phyloP scores from a whole-genome alignment of 139 green algal species.

The Chlorella sp. region DNA sequence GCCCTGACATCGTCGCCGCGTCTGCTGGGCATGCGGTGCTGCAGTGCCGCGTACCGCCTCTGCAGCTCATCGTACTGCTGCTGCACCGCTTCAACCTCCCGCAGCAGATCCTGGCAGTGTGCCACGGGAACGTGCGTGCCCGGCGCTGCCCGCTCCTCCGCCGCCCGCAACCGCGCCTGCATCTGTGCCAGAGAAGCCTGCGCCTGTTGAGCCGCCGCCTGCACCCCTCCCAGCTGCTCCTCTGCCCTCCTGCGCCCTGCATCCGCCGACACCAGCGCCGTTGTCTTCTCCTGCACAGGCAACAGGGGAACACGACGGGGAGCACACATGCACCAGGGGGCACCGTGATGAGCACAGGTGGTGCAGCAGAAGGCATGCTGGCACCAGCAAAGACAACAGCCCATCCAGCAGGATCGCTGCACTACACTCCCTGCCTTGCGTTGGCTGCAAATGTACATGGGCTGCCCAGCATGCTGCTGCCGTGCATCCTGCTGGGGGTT shows the following conservation, averaged over 20 bases:
- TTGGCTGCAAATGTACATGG: too few species aligned
- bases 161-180: slow-evolving; percentile 35
- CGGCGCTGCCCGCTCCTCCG: slow-evolving; percentile 39
- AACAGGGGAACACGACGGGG: neutral
- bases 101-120: slow-evolving; percentile 51
- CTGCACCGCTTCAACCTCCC: slow-evolving; percentile 50
- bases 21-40: neutral
- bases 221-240: slow-evolving; percentile 31
- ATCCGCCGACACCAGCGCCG: slow-evolving; percentile 50
- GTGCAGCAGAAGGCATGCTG: neutral
- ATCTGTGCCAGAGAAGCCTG: slow-evolving; percentile 53
- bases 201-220: slow-evolving; percentile 50
- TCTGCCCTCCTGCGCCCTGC: slow-evolving; percentile 55
- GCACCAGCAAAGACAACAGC: neutral
- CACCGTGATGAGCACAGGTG: neutral
- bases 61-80: slow-evolving; percentile 33
- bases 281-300: slow-evolving; percentile 57
- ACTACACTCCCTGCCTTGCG: too few species aligned
- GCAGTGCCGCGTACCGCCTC: slow-evolving; percentile 44
- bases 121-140: slow-evolving; percentile 25
- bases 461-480: too few species aligned
- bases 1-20: neutral
- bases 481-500: neutral
- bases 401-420: too few species aligned
- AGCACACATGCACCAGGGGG: too few species aligned